These are phyloP conservation scores for Iodosphaeria phyllophila DNA, from an alignment of 2,329 filamentous ascomycete genomes.

Conservation along the genomic window DNA sequence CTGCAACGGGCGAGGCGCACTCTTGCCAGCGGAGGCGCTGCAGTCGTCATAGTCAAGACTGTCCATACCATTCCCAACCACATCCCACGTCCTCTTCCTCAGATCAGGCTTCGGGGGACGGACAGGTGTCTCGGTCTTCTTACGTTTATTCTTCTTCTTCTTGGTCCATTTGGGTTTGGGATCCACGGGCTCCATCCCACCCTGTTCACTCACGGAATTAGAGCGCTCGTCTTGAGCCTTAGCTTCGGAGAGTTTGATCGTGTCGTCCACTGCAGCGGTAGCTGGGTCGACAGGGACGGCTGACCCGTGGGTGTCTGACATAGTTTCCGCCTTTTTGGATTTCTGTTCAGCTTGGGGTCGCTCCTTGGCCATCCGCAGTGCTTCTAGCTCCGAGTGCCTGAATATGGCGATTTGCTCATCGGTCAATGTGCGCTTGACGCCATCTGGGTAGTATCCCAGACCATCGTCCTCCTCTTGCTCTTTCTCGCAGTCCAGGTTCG, in stretches of 20 bases:
- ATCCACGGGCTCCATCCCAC: conserved; percentile 14
- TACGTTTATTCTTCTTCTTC: conserved; percentile 17
- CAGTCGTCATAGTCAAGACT: conserved; percentile 44
- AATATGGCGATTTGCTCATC: conserved; percentile 86
- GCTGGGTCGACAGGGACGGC: conserved; percentile 5
- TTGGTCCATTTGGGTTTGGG: conserved; percentile 12
- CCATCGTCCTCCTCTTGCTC: conserved; percentile 40
- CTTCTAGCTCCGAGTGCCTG: conserved; percentile 69
- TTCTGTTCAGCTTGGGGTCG: conserved; percentile 23
- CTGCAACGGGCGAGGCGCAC: conserved; percentile 15
- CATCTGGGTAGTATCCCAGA: conserved; percentile 73
- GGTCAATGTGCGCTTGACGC: conserved; percentile 73
- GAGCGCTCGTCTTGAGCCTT: conserved; percentile 7
- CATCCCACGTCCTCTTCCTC: conserved; percentile 48
- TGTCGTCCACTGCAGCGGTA: conserved; percentile 5
- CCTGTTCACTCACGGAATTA: conserved; percentile 12
- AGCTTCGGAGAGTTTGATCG: conserved; percentile 7
- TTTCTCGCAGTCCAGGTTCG: conserved; percentile 15
- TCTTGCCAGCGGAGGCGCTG: conserved; percentile 5
- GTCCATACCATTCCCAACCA: conserved; percentile 41
- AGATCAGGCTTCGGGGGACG: conserved; percentile 47
- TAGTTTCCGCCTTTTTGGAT: conserved; percentile 5
- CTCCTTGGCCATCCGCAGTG: too few species aligned
- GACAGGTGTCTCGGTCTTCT: conserved; percentile 4
- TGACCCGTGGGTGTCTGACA: conserved; percentile 4